A percentile compares a stretch with the other conserved stretches of the same genome.
These are phyloP conservation scores for Phytophthora megakarya DNA, from an alignment of 352 stramenopile species.

Conservation along the genomic window DNA sequence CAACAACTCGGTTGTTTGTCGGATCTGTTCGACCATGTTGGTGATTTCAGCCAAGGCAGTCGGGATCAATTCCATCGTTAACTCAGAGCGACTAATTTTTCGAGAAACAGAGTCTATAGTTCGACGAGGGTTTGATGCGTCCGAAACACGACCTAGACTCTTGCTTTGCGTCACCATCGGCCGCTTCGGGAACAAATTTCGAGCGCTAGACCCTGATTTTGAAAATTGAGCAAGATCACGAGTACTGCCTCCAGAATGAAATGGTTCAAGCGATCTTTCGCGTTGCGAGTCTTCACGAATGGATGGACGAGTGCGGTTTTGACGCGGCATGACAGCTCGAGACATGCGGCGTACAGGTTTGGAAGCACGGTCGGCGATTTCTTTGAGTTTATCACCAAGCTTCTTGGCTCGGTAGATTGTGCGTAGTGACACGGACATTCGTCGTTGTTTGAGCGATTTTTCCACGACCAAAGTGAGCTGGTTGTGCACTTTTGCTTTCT, in stretches of 20 bases:
- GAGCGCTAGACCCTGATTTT: conserved; percentile 8
- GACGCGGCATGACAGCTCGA: conserved; percentile 16
- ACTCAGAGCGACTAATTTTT: conserved; percentile 58
- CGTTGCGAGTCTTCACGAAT: conserved; percentile 27
- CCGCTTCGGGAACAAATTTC: conserved; percentile 22
- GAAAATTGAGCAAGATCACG: conserved; percentile 39
- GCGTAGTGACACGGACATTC: conserved; percentile 73
- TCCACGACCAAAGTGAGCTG: conserved; percentile 80
- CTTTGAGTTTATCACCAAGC: conserved; percentile 80
- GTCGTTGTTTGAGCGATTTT: conserved; percentile 75
- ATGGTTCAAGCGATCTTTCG: conserved; percentile 3
- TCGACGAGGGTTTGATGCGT: conserved; percentile 8
- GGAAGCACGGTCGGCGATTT: conserved; percentile 71
- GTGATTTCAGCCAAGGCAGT: conserved; percentile 68
- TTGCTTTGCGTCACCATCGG: conserved; percentile 1
- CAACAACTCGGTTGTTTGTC: conserved; percentile 62
- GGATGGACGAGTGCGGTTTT: conserved; percentile 25
- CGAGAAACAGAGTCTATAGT: conserved; percentile 46
- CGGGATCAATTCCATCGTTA: conserved; percentile 59
- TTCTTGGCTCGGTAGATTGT: conserved; percentile 85
- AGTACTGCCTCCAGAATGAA: conserved; percentile 21
- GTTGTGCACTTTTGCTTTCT: conserved; percentile 80
- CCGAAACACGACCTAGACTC: conserved; percentile 12
- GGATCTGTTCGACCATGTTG: conserved; percentile 73
- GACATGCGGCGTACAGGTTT: conserved; percentile 35